These are phyloP conservation scores for Ustanciosporium gigantosporum DNA, from an alignment of 1,284 basidiomycete species.

Conservation along the genomic window DNA sequence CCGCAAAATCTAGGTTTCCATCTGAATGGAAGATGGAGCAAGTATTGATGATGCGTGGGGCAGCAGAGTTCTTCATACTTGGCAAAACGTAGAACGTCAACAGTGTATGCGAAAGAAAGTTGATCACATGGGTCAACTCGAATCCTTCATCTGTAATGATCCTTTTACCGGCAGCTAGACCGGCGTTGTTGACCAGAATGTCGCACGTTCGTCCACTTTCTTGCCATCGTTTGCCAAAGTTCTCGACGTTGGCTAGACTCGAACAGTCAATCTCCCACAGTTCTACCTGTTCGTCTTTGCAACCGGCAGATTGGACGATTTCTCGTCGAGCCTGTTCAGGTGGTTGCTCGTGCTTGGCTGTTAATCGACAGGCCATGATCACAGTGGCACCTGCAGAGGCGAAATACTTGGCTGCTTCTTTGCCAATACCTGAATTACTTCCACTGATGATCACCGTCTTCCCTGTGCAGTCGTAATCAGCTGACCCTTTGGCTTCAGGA, in stretches of 20 bases:
- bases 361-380: constrained; percentile 46
- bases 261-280: constrained; percentile 51
- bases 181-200: constrained; percentile 47
- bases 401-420: constrained; percentile 40
- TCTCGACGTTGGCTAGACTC: constrained; percentile 26
- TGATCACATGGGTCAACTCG: constrained; percentile 44
- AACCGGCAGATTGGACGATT: constrained; percentile 6
- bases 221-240: constrained; percentile 28
- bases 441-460: constrained; percentile 49
- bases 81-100: constrained; percentile 47
- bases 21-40: constrained; percentile 48
- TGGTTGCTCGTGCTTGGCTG: constrained; percentile 44
- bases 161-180: constrained; percentile 10
- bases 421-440: constrained; percentile 46
- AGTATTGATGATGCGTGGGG: constrained; percentile 49
- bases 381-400: constrained; percentile 40
- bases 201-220: constrained; percentile 28
- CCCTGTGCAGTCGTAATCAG: constrained; percentile 30
- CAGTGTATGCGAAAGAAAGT: constrained; percentile 44
- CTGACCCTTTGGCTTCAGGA: constrained; percentile 5
- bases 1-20: constrained; percentile 42
- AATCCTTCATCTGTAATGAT: constrained; percentile 46
- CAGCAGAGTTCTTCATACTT: constrained; percentile 13
- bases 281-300: constrained; percentile 25
- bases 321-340: constrained; percentile 39